Evolutionary conservation across 1,284 basidiomycete genomes (phyloP), one percentile per base, ranked within the genome.

Genomic region (Heterobasidion occidentale): DNA sequence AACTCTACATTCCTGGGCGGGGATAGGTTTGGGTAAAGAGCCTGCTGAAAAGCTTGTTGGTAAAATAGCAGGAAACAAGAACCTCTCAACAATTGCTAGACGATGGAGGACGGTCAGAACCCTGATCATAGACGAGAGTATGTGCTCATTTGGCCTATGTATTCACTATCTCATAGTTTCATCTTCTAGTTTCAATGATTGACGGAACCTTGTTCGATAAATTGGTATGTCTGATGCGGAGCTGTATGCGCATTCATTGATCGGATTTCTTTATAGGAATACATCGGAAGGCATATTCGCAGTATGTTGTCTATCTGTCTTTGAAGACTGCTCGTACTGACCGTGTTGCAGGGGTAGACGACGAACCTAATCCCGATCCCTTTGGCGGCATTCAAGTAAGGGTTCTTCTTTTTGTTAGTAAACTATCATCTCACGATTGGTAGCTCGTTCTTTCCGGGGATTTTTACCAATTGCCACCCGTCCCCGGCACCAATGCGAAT

Each of bases 1-100:
- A 36, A 98, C 95, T 0, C 77, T 98, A 17, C 95, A 98, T 69
- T 95, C 93, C 3, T 99, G 95, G 74, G 86, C 90, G 2, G 88
- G 94, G 0, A 88, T 96, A 56, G 94, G 94, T 0, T 73, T 98
- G 0, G 96, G 91, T 0, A 75, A 83, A 11, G 93, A 93, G 57
- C 63, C 70, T 1, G 79, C 81, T 2, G 77, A 87, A 34, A 75
- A 80, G 9, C 76, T 98, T 1, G 79, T 80, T 7, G 75, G 66
- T 1, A 93, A 88, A 68, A 75, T 98, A 57, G 70, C 74, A n/a
- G 71, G 71, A 0, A 65, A 75, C 53, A 53, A 15, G 44, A 51
- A 19, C 47, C 46, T 19, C 58, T 61, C 15, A 52, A 58, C 17
- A n/a, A 55, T 27, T 58, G 57, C 8, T 50, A 58, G 72, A 9